A percentile compares a stretch with the other conserved stretches of the same genome.
Conservation (phyloP, 441 rosid species). For the Pelargonium myrrhifolium region DNA sequence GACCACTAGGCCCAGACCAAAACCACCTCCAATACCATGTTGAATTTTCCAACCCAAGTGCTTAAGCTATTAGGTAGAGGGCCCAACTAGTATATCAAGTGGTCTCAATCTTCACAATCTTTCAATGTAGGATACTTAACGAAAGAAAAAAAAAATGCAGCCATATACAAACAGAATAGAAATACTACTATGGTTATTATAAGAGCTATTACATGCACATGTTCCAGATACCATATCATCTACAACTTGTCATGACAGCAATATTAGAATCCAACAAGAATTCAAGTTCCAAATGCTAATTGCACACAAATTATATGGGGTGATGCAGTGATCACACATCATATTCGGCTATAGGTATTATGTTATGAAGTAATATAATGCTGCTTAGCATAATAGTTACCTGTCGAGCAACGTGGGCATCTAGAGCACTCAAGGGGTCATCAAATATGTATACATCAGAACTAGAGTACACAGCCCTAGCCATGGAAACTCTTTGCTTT, state of each 20-base stretch:
- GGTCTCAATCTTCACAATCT: too few species aligned
- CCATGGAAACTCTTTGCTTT: conserved; percentile 98
- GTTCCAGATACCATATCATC: not conserved
- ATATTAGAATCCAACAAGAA: conserved; percentile 8
- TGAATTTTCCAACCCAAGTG: too few species aligned
- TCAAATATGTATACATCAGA: conserved; percentile 82
- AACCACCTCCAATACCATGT: too few species aligned
- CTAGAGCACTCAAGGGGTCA: conserved; percentile 94
- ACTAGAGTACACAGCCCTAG: conserved; percentile 82
- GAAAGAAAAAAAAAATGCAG: not conserved
- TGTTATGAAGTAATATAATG: not conserved
- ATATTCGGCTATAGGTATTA: not conserved
- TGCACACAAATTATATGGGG: not conserved
- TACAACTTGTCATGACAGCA: not conserved
- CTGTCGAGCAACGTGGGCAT: conserved; percentile 93
- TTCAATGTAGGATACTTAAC: not conserved
- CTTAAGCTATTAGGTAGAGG: too few species aligned
- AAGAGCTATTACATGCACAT: not conserved
- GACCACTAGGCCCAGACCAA: too few species aligned
- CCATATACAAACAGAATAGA: not conserved
- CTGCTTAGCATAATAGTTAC: conserved; percentile 25
- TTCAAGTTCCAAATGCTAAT: not conserved
- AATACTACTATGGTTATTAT: not conserved
- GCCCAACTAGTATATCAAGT: too few species aligned
- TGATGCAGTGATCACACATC: conserved; percentile 4